Base-by-base conservation (phyloP, 202 grass and related monocot genomes). In the Bolboschoenoplectus hybrid region DNA sequence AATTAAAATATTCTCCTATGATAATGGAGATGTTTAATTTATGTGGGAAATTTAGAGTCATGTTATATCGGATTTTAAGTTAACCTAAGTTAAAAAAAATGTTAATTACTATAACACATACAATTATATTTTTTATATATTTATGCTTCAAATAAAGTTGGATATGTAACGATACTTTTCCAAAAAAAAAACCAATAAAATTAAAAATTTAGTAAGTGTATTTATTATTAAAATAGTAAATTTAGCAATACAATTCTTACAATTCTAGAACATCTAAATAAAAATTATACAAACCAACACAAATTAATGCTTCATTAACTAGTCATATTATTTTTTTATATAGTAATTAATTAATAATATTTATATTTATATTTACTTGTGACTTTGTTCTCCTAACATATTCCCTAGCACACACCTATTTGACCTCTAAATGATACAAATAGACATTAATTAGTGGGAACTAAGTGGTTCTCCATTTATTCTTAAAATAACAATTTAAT, bases 391-490 rank as follows among this genome's bases (percentile, higher is more conserved):
- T 52, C 10, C 19, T 13, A 75, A 74, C 70, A 32, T 34, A 38
- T 45, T 47, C 58, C 39, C 40, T 6, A 66, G 52, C 17, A 67
- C 81, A 83, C 43, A 83, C 5, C 20, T 36, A 47, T 49, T 83
- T 66, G 81, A 83, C 45, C 81, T 9, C 0, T 51, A 68, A 68
- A 83, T 83, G 20, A 35, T 67, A 46, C 2, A 66, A 66, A 2
- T 35, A 82, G 17, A 26, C 1, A 13, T 19, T 35, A 5, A 55
- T 84, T 68, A 69, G 81, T 84, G 81, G 81, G 34, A 38, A 36
- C 20, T 84, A 70, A 70, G 81, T 84, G 81, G 63, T 41, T 67
- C 43, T 52, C 81, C 81, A 84, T 70, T n/a, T 69, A 52, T 67
- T 53, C 12, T 11, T 20, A 36, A 51, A 20, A 66, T 53, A 78